phyloP scores from a whole-genome alignment of 2,329 filamentous ascomycete genomes.

The Phyllosticta paracitricarpa region DNA sequence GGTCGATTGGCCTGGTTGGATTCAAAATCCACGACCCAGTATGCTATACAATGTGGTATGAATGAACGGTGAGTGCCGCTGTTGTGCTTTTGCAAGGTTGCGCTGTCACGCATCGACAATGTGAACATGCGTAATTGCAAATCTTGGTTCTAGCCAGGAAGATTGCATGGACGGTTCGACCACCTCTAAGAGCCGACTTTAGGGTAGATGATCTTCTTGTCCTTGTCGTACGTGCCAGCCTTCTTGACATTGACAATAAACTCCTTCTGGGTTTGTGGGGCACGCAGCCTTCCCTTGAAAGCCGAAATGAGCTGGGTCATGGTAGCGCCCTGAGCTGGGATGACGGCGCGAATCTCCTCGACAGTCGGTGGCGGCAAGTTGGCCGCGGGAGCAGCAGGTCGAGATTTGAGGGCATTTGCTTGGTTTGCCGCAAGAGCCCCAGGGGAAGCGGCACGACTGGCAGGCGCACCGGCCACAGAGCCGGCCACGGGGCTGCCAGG shows the following conservation, averaged over 20 bases:
- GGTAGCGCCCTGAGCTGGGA: constrained; percentile 35
- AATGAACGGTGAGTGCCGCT: too few species aligned
- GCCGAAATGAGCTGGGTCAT: constrained; percentile 30
- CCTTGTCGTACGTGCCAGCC: constrained; percentile 3
- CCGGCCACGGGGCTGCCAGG: constrained; percentile 30
- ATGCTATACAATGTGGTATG: not conserved
- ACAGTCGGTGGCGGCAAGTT: constrained; percentile 29
- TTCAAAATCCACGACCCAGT: not conserved
- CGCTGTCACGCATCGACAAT: not conserved
- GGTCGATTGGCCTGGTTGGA: not conserved
- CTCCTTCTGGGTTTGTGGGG: not conserved
- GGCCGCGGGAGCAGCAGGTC: not conserved
- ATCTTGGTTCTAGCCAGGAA: not conserved
- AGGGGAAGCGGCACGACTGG: constrained; percentile 23
- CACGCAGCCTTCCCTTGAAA: constrained; percentile 31
- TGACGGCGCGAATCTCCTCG: constrained; percentile 34
- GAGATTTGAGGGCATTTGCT: not conserved
- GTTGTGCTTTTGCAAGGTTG: too few species aligned
- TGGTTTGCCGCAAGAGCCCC: constrained; percentile 12
- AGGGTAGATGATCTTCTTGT: constrained; percentile 4
- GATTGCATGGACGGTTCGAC: not conserved
- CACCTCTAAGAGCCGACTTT: not conserved
- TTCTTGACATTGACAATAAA: constrained; percentile 9
- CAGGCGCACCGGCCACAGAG: constrained; percentile 25
- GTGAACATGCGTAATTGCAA: not conserved